phyloP scores from a whole-genome alignment of 768 basidiomycete genomes.

The Gymnopilus dilepis region DNA sequence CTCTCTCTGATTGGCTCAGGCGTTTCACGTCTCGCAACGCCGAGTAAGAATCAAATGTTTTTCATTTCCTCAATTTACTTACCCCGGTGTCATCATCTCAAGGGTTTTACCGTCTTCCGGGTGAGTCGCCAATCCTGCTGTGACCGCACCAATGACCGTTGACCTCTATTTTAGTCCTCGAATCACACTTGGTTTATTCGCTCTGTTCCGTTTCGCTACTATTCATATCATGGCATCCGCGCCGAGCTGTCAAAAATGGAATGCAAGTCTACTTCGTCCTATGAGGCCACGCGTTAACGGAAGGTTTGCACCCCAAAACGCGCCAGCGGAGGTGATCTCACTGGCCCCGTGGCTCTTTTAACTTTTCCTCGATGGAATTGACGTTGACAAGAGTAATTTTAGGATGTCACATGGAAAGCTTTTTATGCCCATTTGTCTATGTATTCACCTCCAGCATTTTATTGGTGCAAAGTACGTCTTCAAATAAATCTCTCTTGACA shows the following conservation, averaged over 20 bases:
- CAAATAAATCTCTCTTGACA: too few species aligned
- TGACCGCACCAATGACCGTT: background rate
- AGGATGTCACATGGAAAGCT: background rate
- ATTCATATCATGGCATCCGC: background rate
- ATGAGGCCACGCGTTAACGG: conserved; percentile 1
- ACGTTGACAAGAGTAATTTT: conserved; percentile 6
- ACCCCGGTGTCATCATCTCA: background rate
- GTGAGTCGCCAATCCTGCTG: background rate
- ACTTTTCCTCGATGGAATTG: background rate
- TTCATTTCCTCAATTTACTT: background rate
- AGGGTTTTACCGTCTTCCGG: background rate
- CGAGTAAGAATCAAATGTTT: background rate
- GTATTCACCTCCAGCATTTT: background rate
- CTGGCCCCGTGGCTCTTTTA: background rate
- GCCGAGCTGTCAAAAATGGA: background rate
- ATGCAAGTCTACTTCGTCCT: background rate
- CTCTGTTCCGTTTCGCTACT: conserved; percentile 1
- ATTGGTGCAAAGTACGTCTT: too few species aligned
- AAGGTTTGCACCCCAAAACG: conserved; percentile 3
- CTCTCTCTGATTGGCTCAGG: background rate
- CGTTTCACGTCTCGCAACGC: background rate
- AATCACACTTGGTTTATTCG: background rate
- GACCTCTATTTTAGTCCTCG: background rate
- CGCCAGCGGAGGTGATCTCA: background rate
- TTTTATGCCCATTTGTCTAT: background rate